These are phyloP conservation scores for Epichloe aotearoae DNA, from an alignment of 2,329 filamentous ascomycete species.

Conservation along the genomic window DNA sequence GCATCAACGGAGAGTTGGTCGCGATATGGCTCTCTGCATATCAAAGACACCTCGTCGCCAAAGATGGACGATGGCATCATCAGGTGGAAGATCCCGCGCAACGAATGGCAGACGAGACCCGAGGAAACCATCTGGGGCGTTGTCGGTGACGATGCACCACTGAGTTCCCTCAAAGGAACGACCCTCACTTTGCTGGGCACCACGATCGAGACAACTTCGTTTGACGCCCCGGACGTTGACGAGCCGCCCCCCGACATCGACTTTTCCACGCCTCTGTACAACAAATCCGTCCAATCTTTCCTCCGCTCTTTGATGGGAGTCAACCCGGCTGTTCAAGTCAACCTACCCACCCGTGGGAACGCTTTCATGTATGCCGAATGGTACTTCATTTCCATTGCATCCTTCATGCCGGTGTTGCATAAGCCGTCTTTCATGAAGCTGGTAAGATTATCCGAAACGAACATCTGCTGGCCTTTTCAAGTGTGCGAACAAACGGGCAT, in stretches of 20 bases:
- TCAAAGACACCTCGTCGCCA: constrained; percentile 18
- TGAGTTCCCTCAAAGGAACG: constrained; percentile 65
- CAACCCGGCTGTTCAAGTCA: constrained; percentile 41
- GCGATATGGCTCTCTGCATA: constrained; percentile 19
- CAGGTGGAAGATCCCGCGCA: constrained; percentile 17
- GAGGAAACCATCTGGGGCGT: constrained; percentile 56
- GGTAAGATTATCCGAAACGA: constrained; percentile 28
- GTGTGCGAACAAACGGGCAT: background rate
- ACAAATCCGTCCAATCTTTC: constrained; percentile 61
- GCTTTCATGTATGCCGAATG: constrained; percentile 58
- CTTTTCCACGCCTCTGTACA: constrained; percentile 38
- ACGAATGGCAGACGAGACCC: constrained; percentile 26
- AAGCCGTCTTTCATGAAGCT: constrained; percentile 58
- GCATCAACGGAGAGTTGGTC: constrained; percentile 18
- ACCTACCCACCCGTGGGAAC: constrained; percentile 50
- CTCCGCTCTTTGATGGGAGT: constrained; percentile 50
- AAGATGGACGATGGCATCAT: constrained; percentile 8
- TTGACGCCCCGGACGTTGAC: constrained; percentile 52
- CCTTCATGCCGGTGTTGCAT: constrained; percentile 66
- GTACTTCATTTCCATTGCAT: constrained; percentile 61
- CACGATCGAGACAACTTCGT: constrained; percentile 65
- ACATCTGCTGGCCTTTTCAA: background rate
- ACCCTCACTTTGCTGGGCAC: constrained; percentile 67
- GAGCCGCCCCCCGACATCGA: constrained; percentile 32
- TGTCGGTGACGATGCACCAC: constrained; percentile 45